These are phyloP conservation scores for Phytophthora rubi DNA, from an alignment of 352 stramenopile genomes.

Conservation along the genomic window DNA sequence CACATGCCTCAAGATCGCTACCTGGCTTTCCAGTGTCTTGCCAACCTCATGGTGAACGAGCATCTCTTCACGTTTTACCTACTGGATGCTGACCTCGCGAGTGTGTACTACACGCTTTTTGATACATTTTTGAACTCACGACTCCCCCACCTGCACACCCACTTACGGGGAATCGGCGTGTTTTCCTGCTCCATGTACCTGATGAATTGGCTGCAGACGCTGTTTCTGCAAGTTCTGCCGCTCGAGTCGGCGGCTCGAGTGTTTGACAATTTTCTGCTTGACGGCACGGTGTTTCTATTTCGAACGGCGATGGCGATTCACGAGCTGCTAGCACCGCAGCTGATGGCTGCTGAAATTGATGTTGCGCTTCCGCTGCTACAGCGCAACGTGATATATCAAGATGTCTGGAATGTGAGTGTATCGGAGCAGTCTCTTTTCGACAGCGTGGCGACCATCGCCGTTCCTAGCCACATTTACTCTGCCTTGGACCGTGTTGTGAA, in stretches of 20 bases:
- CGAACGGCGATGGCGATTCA: slow-evolving; percentile 84
- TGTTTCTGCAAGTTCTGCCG: slow-evolving; percentile 86
- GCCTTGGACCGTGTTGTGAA: slow-evolving; percentile 80
- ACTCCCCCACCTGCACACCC: slow-evolving; percentile 55
- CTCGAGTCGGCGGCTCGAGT: slow-evolving; percentile 77
- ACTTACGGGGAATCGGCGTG: slow-evolving; percentile 66
- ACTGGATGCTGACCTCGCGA: slow-evolving; percentile 78
- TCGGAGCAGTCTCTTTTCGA: slow-evolving; percentile 79
- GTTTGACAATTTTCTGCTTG: slow-evolving; percentile 86
- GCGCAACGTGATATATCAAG: slow-evolving; percentile 67
- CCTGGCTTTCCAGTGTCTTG: slow-evolving; percentile 85
- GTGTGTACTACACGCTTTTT: slow-evolving; percentile 85
- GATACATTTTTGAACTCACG: slow-evolving; percentile 67
- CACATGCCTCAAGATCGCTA: slow-evolving; percentile 87
- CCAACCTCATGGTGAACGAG: slow-evolving; percentile 89
- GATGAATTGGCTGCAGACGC: slow-evolving; percentile 90
- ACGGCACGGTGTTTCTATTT: slow-evolving; percentile 88
- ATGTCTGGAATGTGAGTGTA: slow-evolving; percentile 60
- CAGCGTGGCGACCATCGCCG: slow-evolving; percentile 60
- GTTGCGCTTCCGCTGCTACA: slow-evolving; percentile 79
- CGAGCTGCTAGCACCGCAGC: slow-evolving; percentile 58
- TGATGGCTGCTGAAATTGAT: slow-evolving; percentile 76
- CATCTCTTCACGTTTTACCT: slow-evolving; percentile 91
- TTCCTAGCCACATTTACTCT: slow-evolving; percentile 74
- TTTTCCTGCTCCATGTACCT: slow-evolving; percentile 81